Conservation (phyloP, 2,329 filamentous ascomycete genomes). For the Fusarium torreyae region DNA sequence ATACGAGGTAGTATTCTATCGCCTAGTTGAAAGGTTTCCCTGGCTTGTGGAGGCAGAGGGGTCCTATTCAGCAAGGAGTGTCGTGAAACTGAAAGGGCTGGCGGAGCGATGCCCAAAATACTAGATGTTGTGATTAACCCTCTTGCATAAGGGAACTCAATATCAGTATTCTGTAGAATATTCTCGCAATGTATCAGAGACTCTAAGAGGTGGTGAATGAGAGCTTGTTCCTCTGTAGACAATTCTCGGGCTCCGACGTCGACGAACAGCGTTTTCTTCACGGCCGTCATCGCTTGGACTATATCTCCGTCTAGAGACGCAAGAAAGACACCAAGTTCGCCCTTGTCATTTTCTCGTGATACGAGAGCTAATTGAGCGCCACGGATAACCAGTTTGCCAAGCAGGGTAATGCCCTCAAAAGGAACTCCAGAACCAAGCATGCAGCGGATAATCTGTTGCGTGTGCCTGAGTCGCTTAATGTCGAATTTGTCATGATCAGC, state of each 20-base stretch:
- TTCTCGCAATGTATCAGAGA: neutral
- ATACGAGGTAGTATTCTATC: neutral
- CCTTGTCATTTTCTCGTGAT: accelerated
- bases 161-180: neutral
- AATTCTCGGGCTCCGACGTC: neutral
- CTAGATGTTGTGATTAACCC: neutral
- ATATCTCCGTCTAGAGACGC: slow-evolving; percentile 1
- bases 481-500: accelerated
- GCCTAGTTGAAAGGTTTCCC: neutral
- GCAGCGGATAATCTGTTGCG: neutral
- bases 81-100: neutral
- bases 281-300: slow-evolving; percentile 2
- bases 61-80: neutral
- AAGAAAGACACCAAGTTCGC: accelerated
- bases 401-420: neutral
- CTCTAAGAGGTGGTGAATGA: neutral
- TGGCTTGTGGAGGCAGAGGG: accelerated
- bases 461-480: neutral
- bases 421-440: slow-evolving; percentile 2
- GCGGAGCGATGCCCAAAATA: neutral
- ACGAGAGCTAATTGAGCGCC: neutral
- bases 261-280: neutral
- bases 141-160: neutral
- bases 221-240: accelerated
- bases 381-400: neutral